Evolutionary conservation across 805 yeast genomes (phyloP).

Genomic region (Ogataea sp.): DNA sequence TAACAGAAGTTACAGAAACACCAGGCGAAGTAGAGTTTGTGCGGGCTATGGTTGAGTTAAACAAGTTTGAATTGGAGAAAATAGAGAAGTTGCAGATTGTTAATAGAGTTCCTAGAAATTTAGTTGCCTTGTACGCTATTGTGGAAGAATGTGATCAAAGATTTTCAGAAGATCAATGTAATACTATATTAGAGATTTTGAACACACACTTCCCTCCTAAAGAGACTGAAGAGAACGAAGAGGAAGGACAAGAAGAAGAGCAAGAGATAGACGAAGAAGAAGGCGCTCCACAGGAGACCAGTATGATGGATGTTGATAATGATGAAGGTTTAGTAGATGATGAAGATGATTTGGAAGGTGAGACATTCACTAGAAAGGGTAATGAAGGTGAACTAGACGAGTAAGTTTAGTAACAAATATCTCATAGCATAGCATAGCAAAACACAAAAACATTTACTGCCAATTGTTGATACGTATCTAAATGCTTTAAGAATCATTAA

Average conservation of each 20-base stretch:
- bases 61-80: constrained; percentile 56
- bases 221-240: constrained; percentile 20
- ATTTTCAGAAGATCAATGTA: constrained; percentile 59
- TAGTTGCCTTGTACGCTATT: constrained; percentile 71
- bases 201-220: constrained; percentile 42
- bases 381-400: constrained; percentile 5
- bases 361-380: constrained; percentile 6
- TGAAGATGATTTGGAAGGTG: constrained; percentile 18
- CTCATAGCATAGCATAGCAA: too few relatives aligned
- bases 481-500: background rate
- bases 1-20: constrained; percentile 6
- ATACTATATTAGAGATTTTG: constrained; percentile 49
- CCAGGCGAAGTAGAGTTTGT: constrained; percentile 2
- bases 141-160: constrained; percentile 92
- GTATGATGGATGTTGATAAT: constrained; percentile 11
- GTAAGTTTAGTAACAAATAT: too few relatives aligned
- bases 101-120: constrained; percentile 69
- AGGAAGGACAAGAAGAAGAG: constrained; percentile 10
- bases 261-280: background rate
- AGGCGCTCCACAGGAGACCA: constrained; percentile 9
- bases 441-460: too few relatives aligned
- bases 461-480: too few relatives aligned
- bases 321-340: constrained; percentile 14
- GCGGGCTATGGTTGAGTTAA: constrained; percentile 34
- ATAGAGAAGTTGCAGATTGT: constrained; percentile 80